Conservation (phyloP, 169 alveolate genomes). For the Plasmodium relictum region DNA sequence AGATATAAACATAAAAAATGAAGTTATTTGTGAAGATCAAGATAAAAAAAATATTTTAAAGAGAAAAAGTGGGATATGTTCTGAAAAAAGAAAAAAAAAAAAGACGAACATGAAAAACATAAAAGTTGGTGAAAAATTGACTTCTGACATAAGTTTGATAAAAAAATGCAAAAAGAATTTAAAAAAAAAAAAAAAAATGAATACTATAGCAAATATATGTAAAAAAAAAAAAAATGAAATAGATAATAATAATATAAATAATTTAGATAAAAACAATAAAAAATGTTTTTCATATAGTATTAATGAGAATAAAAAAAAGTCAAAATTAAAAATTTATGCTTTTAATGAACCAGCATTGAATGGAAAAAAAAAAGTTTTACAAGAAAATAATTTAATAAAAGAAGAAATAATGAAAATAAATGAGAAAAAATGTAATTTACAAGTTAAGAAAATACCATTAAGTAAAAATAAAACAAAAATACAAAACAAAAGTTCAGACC, state of each 20-base stretch:
- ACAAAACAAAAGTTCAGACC: too few relatives aligned
- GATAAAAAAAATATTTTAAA: neutral
- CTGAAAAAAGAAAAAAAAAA: too few relatives aligned
- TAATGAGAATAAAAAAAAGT: conserved; percentile 10
- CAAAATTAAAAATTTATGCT: conserved; percentile 14
- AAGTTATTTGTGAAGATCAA: neutral
- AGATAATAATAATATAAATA: neutral
- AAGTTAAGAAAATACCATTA: too few relatives aligned
- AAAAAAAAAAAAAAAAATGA: conserved; percentile 18
- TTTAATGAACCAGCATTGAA: conserved; percentile 16
- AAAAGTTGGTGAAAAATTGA: too few relatives aligned
- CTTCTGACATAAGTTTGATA: neutral
- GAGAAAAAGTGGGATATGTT: neutral
- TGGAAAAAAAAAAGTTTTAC: conserved; percentile 18
- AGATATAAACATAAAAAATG: neutral
- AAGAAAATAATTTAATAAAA: conserved; percentile 11
- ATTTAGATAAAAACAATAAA: conserved; percentile 4
- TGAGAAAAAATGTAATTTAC: too few relatives aligned
- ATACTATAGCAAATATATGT: neutral
- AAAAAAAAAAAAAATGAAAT: neutral
- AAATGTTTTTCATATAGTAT: conserved; percentile 15
- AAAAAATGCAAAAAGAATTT: conserved; percentile 20
- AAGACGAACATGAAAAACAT: too few relatives aligned
- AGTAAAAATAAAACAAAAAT: too few relatives aligned
- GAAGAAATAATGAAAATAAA: neutral